phyloP scores from a whole-genome alignment of 2,329 filamentous ascomycete species.

The Botryotinia calthae region DNA sequence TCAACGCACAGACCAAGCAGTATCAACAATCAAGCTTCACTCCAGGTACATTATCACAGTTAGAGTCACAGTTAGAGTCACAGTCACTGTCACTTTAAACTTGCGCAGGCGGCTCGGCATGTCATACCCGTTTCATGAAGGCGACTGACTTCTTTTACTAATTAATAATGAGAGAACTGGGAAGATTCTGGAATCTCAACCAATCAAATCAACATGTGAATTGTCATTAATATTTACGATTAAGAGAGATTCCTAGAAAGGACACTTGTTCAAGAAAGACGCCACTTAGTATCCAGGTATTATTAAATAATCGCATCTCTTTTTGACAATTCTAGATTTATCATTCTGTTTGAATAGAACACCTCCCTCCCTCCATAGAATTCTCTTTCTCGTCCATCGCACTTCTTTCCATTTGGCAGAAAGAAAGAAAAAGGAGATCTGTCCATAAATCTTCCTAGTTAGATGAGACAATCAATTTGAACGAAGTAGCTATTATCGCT shows the following conservation, averaged over 20 bases:
- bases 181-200: background rate
- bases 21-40: background rate
- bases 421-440: conserved; percentile 6
- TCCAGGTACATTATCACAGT: background rate
- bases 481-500: conserved; percentile 21
- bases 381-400: background rate
- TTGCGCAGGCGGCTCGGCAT: background rate
- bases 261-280: conserved; percentile 9
- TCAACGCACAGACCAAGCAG: background rate
- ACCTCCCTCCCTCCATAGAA: background rate
- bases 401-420: background rate
- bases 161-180: background rate
- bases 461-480: conserved; percentile 22
- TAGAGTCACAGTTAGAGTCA: background rate
- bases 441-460: conserved; percentile 13
- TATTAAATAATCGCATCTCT: background rate
- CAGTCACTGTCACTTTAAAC: background rate
- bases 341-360: background rate
- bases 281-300: background rate
- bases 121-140: background rate
- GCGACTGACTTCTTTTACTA: background rate
- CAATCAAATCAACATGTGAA: background rate
- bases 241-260: background rate
- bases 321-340: background rate
- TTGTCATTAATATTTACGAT: background rate